Percentiles rank a stretch among this genome's conserved stretches.
phyloP scores from a whole-genome alignment of 2,329 filamentous ascomycete species.

The Akanthomyces uredinophilus region DNA sequence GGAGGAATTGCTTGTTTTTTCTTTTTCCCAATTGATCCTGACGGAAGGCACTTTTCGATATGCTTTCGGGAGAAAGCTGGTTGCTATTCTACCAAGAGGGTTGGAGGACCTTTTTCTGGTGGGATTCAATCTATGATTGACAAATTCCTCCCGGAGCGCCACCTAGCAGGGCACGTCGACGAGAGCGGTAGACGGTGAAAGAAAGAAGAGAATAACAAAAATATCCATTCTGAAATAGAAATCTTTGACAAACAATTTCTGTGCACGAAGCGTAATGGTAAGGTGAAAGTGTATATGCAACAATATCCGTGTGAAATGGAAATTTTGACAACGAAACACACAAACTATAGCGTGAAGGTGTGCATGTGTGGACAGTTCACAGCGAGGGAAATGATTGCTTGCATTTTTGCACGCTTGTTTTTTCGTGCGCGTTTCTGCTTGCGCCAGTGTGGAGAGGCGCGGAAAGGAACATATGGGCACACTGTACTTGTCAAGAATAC shows the following conservation, averaged over 20 bases:
- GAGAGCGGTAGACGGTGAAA: slow-evolving; percentile 10
- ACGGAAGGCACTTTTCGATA: background rate
- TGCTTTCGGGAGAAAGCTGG: background rate
- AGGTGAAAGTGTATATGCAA: too few relatives aligned
- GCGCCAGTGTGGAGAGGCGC: too few relatives aligned
- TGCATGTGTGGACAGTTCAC: too few relatives aligned
- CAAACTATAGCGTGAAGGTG: too few relatives aligned
- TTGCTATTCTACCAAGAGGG: background rate
- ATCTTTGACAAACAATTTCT: background rate
- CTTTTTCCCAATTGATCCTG: background rate
- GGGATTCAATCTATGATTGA: background rate
- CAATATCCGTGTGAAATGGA: too few relatives aligned
- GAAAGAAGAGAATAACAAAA: background rate
- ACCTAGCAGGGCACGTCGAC: background rate
- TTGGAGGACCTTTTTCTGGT: slow-evolving; percentile 11
- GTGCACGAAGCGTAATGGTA: background rate
- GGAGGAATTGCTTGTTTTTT: background rate
- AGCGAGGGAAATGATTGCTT: too few relatives aligned
- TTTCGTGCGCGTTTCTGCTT: too few relatives aligned
- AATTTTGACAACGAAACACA: too few relatives aligned
- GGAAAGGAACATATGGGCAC: too few relatives aligned
- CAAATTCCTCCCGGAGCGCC: background rate
- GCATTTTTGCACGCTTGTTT: too few relatives aligned
- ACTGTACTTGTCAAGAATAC: too few relatives aligned
- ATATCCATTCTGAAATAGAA: slow-evolving; percentile 2